phyloP scores from a whole-genome alignment of 768 basidiomycete species.

The Sistotremastrum suecicum region DNA sequence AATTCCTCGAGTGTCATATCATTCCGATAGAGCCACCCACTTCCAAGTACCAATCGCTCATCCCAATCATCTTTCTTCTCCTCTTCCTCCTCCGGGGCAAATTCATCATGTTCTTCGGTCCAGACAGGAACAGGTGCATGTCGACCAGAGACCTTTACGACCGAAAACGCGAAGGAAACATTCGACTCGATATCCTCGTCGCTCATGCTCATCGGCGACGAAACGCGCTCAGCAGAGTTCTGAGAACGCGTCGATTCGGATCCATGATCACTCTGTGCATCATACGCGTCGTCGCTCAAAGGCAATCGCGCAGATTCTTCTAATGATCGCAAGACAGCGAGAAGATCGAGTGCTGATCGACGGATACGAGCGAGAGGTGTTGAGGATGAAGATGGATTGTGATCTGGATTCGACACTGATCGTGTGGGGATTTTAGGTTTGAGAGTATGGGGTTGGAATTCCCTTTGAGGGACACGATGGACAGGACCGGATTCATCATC shows the following conservation, averaged over 20 bases:
- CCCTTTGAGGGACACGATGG: slow-evolving; percentile 24
- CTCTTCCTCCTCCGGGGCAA: slow-evolving; percentile 31
- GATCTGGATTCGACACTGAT: slow-evolving; percentile 18
- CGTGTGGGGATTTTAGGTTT: slow-evolving; percentile 21
- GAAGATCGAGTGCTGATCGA: slow-evolving; percentile 68
- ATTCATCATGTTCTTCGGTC: slow-evolving; percentile 53
- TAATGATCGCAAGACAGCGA: slow-evolving; percentile 61
- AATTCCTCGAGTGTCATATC: slow-evolving; percentile 43
- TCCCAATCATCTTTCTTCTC: slow-evolving; percentile 69
- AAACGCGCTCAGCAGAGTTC: slow-evolving; percentile 4
- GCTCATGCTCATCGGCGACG: slow-evolving; percentile 5
- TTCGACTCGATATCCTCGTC: slow-evolving; percentile 36
- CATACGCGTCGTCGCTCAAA: slow-evolving; percentile 69
- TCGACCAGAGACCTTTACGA: slow-evolving; percentile 55
- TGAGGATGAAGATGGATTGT: slow-evolving; percentile 21
- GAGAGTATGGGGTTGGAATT: slow-evolving; percentile 42
- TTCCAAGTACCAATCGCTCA: slow-evolving; percentile 62
- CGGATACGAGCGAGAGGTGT: slow-evolving; percentile 62
- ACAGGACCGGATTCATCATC: slow-evolving; percentile 48
- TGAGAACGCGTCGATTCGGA: slow-evolving; percentile 22
- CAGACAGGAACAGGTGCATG: slow-evolving; percentile 60
- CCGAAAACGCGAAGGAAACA: slow-evolving; percentile 50
- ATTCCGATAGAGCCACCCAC: slow-evolving; percentile 71
- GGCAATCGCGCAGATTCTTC: slow-evolving; percentile 71
- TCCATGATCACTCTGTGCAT: slow-evolving; percentile 59